Percentiles rank a stretch among this genome's conserved stretches.
Evolutionary conservation across 1,284 basidiomycete genomes (phyloP).

Genomic region (Cystobasidium sp.): DNA sequence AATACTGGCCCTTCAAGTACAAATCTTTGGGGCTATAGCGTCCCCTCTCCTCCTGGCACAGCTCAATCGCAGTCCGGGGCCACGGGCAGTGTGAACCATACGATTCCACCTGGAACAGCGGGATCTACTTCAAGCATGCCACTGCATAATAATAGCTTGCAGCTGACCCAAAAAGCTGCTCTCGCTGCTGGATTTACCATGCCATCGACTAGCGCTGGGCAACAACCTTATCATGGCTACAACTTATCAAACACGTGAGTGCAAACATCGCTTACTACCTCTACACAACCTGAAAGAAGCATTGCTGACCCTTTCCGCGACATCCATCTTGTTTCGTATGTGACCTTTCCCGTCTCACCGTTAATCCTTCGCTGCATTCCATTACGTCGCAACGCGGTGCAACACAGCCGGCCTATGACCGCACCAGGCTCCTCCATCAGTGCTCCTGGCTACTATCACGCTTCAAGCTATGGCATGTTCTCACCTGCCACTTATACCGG

Average conservation of each 20-base stretch:
- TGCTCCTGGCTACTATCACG: slow-evolving; percentile 36
- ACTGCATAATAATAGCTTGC: not conserved
- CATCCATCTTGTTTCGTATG: no score
- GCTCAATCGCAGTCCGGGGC: slow-evolving; percentile 1
- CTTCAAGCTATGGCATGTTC: slow-evolving; percentile 41
- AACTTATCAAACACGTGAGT: slow-evolving; percentile 41
- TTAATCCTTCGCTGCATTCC: no score
- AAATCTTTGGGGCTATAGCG: slow-evolving; percentile 23
- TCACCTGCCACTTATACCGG: slow-evolving; percentile 36
- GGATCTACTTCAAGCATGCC: slow-evolving; percentile 4
- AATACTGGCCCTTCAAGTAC: slow-evolving; percentile 7
- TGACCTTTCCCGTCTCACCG: no score
- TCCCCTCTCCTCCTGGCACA: slow-evolving; percentile 22
- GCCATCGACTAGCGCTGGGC: slow-evolving; percentile 14
- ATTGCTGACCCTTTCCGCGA: not conserved
- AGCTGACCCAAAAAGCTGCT: not conserved
- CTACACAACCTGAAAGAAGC: not conserved
- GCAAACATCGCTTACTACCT: not conserved
- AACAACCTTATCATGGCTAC: slow-evolving; percentile 27
- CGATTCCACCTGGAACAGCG: not conserved
- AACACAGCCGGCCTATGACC: slow-evolving; percentile 34
- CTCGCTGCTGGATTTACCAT: slow-evolving; percentile 1
- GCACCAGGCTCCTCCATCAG: slow-evolving; percentile 21
- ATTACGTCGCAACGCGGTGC: no score
- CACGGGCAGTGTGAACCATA: not conserved